Evolutionary conservation across 345 rosid genomes (phyloP).

Genomic region (Kernera saxatilis): DNA sequence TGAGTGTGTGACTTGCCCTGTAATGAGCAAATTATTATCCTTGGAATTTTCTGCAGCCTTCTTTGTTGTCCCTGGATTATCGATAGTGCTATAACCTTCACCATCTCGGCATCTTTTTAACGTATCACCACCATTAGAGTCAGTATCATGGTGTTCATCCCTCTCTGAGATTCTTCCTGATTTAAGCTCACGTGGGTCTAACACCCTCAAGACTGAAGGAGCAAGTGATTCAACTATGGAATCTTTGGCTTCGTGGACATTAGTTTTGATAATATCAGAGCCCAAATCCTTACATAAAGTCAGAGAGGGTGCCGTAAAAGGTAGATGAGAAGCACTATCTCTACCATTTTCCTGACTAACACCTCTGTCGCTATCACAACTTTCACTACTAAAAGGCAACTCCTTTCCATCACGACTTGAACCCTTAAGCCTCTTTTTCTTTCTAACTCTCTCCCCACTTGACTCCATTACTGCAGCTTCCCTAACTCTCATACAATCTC

Average conservation of each 20-base stretch:
- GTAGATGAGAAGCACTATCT: slow-evolving; percentile 20
- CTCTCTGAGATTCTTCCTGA: slow-evolving; percentile 26
- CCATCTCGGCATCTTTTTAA: slow-evolving; percentile 28
- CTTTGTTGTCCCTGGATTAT: slow-evolving; percentile 23
- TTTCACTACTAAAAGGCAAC: slow-evolving; percentile 44
- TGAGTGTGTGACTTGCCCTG: not conserved
- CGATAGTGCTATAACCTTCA: slow-evolving; percentile 24
- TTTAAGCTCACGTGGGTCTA: slow-evolving; percentile 30
- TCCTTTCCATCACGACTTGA: slow-evolving; percentile 61
- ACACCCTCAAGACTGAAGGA: slow-evolving; percentile 40
- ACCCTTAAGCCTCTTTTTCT: slow-evolving; percentile 53
- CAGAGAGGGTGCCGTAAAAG: slow-evolving; percentile 50
- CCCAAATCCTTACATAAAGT: slow-evolving; percentile 75
- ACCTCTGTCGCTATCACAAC: slow-evolving; percentile 44
- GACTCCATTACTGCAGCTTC: slow-evolving; percentile 30
- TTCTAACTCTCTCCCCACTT: slow-evolving; percentile 50
- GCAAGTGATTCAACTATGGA: slow-evolving; percentile 56
- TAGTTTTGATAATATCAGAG: slow-evolving; percentile 31
- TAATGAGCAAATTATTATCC: not conserved
- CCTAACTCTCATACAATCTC: slow-evolving; percentile 28
- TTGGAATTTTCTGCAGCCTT: slow-evolving; percentile 29
- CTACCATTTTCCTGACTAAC: slow-evolving; percentile 30
- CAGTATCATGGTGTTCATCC: slow-evolving; percentile 26
- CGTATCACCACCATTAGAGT: slow-evolving; percentile 18
- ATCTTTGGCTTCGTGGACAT: slow-evolving; percentile 34